Conservation (phyloP, 495 filamentous ascomycete genomes). For the Tuber aestivum region DNA sequence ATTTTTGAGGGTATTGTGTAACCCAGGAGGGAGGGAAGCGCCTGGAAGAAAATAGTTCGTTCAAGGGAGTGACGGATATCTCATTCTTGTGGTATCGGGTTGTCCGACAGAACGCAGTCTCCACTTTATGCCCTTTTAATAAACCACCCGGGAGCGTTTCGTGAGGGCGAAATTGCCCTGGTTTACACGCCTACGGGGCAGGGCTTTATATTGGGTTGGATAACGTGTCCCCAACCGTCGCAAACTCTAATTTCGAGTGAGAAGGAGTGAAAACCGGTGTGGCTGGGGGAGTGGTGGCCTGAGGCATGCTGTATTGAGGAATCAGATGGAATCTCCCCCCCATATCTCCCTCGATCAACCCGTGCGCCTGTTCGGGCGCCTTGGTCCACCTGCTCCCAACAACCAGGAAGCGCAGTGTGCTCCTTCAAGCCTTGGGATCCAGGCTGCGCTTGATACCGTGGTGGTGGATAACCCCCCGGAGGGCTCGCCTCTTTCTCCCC, state of each 20-base stretch:
- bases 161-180: not conserved
- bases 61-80: not conserved
- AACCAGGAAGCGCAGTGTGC: not conserved
- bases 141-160: not conserved
- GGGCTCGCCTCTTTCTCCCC: not conserved
- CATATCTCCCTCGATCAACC: not conserved
- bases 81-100: not conserved
- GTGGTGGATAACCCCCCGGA: not conserved
- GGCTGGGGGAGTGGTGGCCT: not conserved
- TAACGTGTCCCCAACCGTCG: not conserved
- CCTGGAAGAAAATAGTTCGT: not conserved
- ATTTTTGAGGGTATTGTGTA: not conserved
- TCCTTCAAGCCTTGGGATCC: not conserved
- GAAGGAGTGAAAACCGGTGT: not conserved
- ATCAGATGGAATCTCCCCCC: not conserved
- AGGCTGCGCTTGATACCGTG: not conserved
- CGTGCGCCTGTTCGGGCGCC: not conserved
- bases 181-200: not conserved
- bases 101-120: not conserved
- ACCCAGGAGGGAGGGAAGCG: not conserved
- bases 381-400: not conserved
- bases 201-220: not conserved
- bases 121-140: not conserved
- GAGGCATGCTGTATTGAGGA: not conserved
- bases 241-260: not conserved